Evolutionary conservation across 2,329 filamentous ascomycete genomes (phyloP).

Genomic region (Colletotrichum orbiculare): DNA sequence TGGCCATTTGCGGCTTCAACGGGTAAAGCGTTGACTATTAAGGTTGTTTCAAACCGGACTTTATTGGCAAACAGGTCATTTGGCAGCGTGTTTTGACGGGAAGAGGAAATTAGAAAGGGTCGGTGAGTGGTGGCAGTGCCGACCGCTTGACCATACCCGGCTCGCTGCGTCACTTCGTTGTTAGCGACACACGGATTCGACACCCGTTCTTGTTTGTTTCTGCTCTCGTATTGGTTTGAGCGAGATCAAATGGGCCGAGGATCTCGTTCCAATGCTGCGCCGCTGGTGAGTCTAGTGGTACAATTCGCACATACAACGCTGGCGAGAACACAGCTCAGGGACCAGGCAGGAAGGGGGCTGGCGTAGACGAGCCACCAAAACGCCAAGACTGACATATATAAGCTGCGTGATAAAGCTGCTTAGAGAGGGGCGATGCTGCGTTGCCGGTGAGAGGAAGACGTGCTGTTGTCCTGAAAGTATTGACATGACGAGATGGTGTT

Average conservation of each 20-base stretch:
- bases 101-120: constrained; percentile 30
- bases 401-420: constrained; percentile 17
- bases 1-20: constrained; percentile 8
- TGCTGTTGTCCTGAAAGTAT: constrained; percentile 27
- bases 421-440: constrained; percentile 36
- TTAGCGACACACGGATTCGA: constrained; percentile 2
- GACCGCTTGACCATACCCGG: constrained; percentile 22
- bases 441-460: constrained; percentile 25
- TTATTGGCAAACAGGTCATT: constrained; percentile 26
- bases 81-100: constrained; percentile 21
- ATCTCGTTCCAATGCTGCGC: constrained; percentile 2
- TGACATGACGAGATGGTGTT: constrained; percentile 19
- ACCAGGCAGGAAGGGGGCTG: too few species aligned
- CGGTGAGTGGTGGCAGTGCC: constrained; percentile 23
- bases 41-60: constrained; percentile 35
- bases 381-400: constrained; percentile 11
- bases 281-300: constrained; percentile 6
- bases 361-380: too few species aligned
- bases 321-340: too few species aligned
- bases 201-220: neutral
- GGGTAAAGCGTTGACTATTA: constrained; percentile 25
- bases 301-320: neutral
- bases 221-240: neutral
- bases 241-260: constrained; percentile 1
- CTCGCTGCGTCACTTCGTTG: neutral